Evolutionary conservation across 208 protist species (phyloP), one percentile per base, ranked within the genome.

Genomic region (Herpetomonas tarakana): DNA sequence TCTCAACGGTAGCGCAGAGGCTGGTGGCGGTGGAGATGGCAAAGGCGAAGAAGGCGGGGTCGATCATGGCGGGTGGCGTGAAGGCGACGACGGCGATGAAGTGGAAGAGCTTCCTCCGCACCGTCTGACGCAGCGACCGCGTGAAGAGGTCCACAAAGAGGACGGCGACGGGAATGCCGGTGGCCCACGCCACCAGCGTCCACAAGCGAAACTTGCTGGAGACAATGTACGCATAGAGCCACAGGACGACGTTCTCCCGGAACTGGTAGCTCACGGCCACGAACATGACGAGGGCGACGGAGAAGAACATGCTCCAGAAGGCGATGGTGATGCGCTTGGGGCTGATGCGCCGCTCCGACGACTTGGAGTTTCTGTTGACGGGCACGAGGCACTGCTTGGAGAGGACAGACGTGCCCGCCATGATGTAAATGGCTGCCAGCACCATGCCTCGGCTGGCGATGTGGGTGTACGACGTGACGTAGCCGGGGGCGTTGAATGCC

Each of bases 41-140:
- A 47, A 94, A 74, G 3, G 86, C 80, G 44, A 96, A 69, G 66
- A 96, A 96, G 1, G 74, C 58, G 21, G 91, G 91, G 52, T 93
- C 86, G 18, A 86, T 72, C 72, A 96, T 74, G 9, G 79, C 83
- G 2, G 80, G 68, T 12, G 87, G 84, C 1, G 86, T 91, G 58
- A 96, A 94, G 30, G 72, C 66, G 47, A 81, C 39, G 3, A 96
- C 84, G 11, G 79, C 91, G 53, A 96, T 74, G 35, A 93, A 83
- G 64, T 96, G 91, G 65, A 93, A 96, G n/a, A 96, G 46, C 65
- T 96, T 96, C 12, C 91, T 76, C 2, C 77, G 75, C 47, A 81
- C 86, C 18, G 83, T 84, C 38, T 65, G 63, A n/a, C 76, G 69
- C 21, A 90, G 51, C 2, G 57, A 52, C 0, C 44, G 16, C 0